Evolutionary conservation across 2,329 filamentous ascomycete species (phyloP), one percentile per base, ranked within the genome.

Genomic region (Aspergillus sp.): DNA sequence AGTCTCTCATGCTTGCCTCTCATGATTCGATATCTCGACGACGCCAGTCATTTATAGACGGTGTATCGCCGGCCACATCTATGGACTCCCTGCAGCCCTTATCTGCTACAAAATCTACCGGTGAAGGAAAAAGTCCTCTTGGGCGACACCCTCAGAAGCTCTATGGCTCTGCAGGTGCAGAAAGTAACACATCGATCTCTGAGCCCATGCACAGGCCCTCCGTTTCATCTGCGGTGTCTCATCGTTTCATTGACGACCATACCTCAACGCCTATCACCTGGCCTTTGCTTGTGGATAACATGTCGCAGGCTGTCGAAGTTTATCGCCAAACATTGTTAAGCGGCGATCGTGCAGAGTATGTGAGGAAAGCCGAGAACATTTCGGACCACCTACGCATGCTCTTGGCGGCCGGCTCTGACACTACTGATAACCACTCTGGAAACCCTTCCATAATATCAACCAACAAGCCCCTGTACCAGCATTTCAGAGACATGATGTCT

Each of bases 401-500:
- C 7, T 85, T 99, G n/a, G 93, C 93, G 30, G 95, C 95, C 55
- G 95, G 93, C 8, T 99, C 95, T 34, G 92, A 93, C 55, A 99
- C 95, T 2, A 99, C 95, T 0, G 95, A 99, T 76, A 99, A 99
- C 70, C 95, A 99, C 73, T 98, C 95, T 19, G 95, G 95, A 42
- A 96, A 98, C 66, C 95, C 95, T 4, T 98, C 95, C n/a, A 97
- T 99, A 68, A 99, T 99, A 59, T 97, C 93, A 6, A 96, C 91
- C 5, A 99, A 99, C 80, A 98, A 98, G 74, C 90, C 92, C 0
- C 80, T 99, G 15, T 98, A 98, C 70, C 95, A 95, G 22, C 93
- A 98, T 75, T 99, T 99, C 77, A 84, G 95, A 54, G 95, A 98
- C 72, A 98, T 98, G 88, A 99, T 99, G 95, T 98, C 95, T 45